Conservation (phyloP, 2,329 filamentous ascomycete genomes). For the Pseudocercospora fijiensis region DNA sequence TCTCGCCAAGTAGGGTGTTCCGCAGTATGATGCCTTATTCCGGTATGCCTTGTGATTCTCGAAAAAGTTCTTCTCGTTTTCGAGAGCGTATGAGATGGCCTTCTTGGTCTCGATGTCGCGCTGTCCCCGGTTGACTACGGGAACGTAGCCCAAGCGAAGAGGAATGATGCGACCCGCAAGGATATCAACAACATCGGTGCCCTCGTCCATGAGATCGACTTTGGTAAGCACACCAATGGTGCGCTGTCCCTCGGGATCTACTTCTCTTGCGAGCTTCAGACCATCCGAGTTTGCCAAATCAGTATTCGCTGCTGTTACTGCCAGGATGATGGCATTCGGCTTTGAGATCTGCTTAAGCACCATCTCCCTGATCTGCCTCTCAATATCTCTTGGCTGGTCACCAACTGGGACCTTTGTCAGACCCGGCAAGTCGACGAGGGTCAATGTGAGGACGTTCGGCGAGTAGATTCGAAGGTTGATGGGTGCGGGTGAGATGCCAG, state of each 20-base stretch:
- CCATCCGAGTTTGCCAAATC: conserved; percentile 99
- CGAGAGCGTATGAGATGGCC: conserved; percentile 83
- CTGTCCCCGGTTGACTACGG: conserved; percentile 96
- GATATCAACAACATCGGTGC: conserved; percentile 98
- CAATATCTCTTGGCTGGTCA: conserved; percentile 94
- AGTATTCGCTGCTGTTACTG: conserved; percentile 93
- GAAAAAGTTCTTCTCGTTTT: conserved; percentile 95
- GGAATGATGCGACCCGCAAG: conserved; percentile 96
- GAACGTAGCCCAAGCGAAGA: conserved; percentile 88
- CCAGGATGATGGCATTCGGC: conserved; percentile 95
- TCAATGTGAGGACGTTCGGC: conserved; percentile 94
- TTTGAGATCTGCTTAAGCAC: conserved; percentile 98
- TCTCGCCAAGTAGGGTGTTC: conserved; percentile 91
- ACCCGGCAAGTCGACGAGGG: conserved; percentile 92
- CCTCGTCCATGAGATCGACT: conserved; percentile 98
- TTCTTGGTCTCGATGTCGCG: conserved; percentile 99
- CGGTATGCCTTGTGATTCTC: conserved; percentile 98
- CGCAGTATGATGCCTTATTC: conserved; percentile 98
- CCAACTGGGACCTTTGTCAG: conserved; percentile 95
- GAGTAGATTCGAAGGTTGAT: conserved; percentile 99
- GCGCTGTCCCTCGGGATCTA: conserved; percentile 94
- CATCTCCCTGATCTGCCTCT: conserved; percentile 96
- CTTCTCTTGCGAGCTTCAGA: conserved; percentile 91
- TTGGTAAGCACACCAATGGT: conserved; percentile 98
- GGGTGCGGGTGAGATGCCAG: conserved; percentile 90